Evolutionary conservation across 2,329 filamentous ascomycete species (phyloP).

Genomic region (Colletotrichum liriopes): DNA sequence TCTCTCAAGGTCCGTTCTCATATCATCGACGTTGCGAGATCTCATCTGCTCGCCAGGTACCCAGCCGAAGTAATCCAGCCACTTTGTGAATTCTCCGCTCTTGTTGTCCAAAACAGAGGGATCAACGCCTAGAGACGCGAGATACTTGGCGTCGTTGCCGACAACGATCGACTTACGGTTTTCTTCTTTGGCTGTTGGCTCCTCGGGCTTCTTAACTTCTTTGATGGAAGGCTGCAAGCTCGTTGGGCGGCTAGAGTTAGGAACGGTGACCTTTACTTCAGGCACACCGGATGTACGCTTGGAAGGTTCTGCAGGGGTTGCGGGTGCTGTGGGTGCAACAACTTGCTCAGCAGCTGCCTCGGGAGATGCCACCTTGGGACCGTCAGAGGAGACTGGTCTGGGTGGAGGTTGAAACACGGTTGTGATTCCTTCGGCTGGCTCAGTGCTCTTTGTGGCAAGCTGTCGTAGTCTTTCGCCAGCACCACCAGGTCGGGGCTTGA

Average conservation of each 20-base stretch:
- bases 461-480: constrained; percentile 85
- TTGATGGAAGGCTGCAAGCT: constrained; percentile 58
- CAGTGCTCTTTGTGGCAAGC: constrained; percentile 65
- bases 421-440: constrained; percentile 79
- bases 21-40: constrained; percentile 81
- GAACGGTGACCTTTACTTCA: constrained; percentile 72
- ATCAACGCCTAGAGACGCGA: constrained; percentile 84
- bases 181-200: constrained; percentile 60
- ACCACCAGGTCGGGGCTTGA: constrained; percentile 90
- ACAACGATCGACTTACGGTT: constrained; percentile 74
- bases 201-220: constrained; percentile 49
- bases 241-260: constrained; percentile 56
- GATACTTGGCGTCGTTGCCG: constrained; percentile 84
- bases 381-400: constrained; percentile 56
- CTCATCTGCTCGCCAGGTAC: constrained; percentile 82
- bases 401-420: constrained; percentile 87
- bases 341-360: constrained; percentile 45
- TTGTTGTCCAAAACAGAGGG: constrained; percentile 81
- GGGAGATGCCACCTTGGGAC: constrained; percentile 53
- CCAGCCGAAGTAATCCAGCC: constrained; percentile 92
- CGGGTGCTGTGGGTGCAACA: constrained; percentile 45
- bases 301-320: constrained; percentile 49
- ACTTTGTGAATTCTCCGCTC: constrained; percentile 84
- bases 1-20: constrained; percentile 87
- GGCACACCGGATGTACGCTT: constrained; percentile 61